phyloP scores from a whole-genome alignment of 305 asterid genomes.

The Coffea humblotiana region DNA sequence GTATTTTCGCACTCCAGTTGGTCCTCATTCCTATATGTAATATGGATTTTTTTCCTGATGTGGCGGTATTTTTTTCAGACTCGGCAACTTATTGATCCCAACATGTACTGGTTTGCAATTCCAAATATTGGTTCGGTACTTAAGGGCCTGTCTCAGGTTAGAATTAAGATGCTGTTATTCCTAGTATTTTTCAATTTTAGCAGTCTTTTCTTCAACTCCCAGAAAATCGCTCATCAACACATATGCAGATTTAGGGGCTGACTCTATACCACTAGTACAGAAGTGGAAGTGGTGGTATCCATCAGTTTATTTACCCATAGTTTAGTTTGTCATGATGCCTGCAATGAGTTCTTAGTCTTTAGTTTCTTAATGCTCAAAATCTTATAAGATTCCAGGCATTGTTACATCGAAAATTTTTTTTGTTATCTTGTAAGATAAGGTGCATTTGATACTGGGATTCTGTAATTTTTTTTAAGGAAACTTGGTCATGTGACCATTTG shows the following conservation, averaged over 20 bases:
- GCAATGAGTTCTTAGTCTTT: not conserved
- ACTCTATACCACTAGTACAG: not conserved
- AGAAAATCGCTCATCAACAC: not conserved
- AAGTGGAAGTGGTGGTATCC: not conserved
- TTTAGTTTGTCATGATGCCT: not conserved
- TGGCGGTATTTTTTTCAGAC: conserved; percentile 51
- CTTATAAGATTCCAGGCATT: not conserved
- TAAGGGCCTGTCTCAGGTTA: conserved; percentile 92
- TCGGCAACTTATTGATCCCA: conserved; percentile 86
- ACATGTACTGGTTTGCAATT: conserved; percentile 98
- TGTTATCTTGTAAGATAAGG: not conserved
- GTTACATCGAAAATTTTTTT: not conserved
- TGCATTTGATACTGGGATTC: not conserved
- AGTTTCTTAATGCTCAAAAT: not conserved
- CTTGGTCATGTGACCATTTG: not conserved
- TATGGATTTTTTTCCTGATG: conserved; percentile 13
- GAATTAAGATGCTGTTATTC: conserved; percentile 3
- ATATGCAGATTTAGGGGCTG: not conserved
- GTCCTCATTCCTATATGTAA: not conserved
- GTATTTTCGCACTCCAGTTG: conserved; percentile 4
- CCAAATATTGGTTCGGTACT: conserved; percentile 94
- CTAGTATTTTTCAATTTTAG: not conserved
- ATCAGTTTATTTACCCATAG: not conserved
- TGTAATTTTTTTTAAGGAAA: not conserved
- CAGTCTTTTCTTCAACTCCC: no score